A percentile compares a stretch with the other conserved stretches of the same genome.
Conservation (phyloP, 805 yeast species). For the Debaryomyces tyrocola region DNA sequence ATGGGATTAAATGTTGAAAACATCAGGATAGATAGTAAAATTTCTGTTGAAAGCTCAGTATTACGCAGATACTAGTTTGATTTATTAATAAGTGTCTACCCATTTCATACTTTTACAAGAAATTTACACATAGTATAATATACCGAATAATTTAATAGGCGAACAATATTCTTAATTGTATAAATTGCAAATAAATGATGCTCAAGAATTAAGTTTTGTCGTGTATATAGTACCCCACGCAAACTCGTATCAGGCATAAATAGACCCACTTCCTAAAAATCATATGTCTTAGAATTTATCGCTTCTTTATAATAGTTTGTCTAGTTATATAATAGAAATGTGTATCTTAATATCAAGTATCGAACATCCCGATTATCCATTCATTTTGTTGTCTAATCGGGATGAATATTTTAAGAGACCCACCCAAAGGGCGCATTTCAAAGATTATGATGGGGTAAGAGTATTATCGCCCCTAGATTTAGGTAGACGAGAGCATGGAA, state of each 20-base stretch:
- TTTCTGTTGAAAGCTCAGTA: too few relatives aligned
- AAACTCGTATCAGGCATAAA: not conserved
- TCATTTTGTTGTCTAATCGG: constrained; percentile 77
- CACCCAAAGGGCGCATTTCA: constrained; percentile 56
- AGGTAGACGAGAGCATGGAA: constrained; percentile 74
- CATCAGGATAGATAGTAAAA: too few relatives aligned
- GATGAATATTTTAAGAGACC: constrained; percentile 81
- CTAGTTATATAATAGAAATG: constrained; percentile 43
- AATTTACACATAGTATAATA: too few relatives aligned
- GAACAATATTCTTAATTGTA: too few relatives aligned
- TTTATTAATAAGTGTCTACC: too few relatives aligned
- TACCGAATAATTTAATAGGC: too few relatives aligned
- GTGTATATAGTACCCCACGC: not conserved
- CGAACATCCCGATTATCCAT: constrained; percentile 69
- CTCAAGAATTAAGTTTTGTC: too few relatives aligned
- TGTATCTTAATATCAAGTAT: constrained; percentile 74
- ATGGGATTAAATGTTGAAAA: constrained; percentile 10
- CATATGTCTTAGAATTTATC: too few relatives aligned
- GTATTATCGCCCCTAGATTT: constrained; percentile 73
- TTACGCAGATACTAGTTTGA: too few relatives aligned
- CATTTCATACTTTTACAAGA: too few relatives aligned
- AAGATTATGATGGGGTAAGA: constrained; percentile 30
- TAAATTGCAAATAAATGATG: too few relatives aligned
- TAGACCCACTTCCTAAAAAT: not conserved
- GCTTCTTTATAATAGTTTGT: too few relatives aligned